These are phyloP conservation scores for Apiospora hydei DNA, from an alignment of 2,329 filamentous ascomycete species.

Conservation along the genomic window DNA sequence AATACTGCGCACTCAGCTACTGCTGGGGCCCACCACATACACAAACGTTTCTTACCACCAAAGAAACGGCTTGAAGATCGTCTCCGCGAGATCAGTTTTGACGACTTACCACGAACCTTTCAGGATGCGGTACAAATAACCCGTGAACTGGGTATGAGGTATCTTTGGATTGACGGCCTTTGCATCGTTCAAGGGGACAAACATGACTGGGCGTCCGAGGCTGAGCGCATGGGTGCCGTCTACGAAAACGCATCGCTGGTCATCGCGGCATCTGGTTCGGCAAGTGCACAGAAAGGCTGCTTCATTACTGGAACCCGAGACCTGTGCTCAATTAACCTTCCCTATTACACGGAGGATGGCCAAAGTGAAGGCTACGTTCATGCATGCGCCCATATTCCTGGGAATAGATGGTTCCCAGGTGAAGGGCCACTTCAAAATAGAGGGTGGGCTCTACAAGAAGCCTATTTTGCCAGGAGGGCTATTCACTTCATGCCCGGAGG, in stretches of 20 bases:
- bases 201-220: background rate
- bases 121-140: background rate
- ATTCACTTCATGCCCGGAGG: conserved; percentile 12
- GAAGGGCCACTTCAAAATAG: background rate
- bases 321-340: background rate
- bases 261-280: background rate
- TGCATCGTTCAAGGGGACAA: conserved; percentile 9
- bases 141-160: background rate
- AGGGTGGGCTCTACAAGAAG: conserved; percentile 13
- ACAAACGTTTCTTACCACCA: background rate
- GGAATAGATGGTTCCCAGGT: background rate
- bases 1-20: conserved; percentile 17
- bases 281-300: background rate
- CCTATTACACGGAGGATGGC: background rate
- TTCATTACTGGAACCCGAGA: background rate
- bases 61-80: background rate
- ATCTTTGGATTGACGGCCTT: conserved; percentile 5
- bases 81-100: background rate
- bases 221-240: background rate
- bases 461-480: background rate
- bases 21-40: background rate
- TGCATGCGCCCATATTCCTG: background rate
- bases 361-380: background rate
- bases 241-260: background rate
- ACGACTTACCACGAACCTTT: background rate